A percentile compares a stretch with the other conserved stretches of the same genome.
These are phyloP conservation scores for Brasenia schreberi DNA, from an alignment of 164 flowering plant species.

Conservation along the genomic window DNA sequence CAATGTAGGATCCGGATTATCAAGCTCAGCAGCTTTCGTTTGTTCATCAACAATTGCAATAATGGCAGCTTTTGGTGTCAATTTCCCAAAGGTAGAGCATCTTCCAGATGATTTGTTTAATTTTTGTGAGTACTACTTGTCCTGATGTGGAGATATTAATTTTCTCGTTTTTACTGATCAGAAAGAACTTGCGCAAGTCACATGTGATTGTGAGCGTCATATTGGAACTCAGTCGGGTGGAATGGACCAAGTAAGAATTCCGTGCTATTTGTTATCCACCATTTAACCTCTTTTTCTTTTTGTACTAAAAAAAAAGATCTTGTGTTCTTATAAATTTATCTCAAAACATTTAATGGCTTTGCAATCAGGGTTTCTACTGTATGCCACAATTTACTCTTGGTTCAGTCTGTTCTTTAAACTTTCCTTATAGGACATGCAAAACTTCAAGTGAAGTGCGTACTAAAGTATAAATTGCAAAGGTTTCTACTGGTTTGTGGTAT, in stretches of 20 bases:
- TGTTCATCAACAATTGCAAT: constrained; percentile 90
- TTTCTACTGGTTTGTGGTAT: no score
- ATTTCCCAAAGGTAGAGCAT: constrained; percentile 61
- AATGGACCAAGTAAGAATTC: constrained; percentile 85
- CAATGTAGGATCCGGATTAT: constrained; percentile 75
- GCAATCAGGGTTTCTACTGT: no score
- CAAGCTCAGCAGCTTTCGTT: constrained; percentile 98
- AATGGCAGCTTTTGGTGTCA: constrained; percentile 67
- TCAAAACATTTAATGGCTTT: no score
- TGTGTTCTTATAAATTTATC: no score
- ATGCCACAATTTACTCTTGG: no score
- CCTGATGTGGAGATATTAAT: no score
- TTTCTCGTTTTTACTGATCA: constrained; percentile 13
- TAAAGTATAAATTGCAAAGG: no score
- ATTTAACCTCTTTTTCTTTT: background rate
- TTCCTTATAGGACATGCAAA: no score
- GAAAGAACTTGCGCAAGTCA: constrained; percentile 94
- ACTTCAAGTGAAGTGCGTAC: no score
- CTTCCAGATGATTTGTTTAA: background rate
- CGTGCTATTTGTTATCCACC: background rate
- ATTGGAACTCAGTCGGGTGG: constrained; percentile 99
- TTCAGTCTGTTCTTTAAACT: no score
- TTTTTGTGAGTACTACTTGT: background rate
- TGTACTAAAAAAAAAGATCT: background rate
- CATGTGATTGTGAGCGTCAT: constrained; percentile 93